Percentiles rank a stretch among this genome's conserved stretches.
phyloP scores from a whole-genome alignment of 441 rosid genomes.

The Erodium trifolium region DNA sequence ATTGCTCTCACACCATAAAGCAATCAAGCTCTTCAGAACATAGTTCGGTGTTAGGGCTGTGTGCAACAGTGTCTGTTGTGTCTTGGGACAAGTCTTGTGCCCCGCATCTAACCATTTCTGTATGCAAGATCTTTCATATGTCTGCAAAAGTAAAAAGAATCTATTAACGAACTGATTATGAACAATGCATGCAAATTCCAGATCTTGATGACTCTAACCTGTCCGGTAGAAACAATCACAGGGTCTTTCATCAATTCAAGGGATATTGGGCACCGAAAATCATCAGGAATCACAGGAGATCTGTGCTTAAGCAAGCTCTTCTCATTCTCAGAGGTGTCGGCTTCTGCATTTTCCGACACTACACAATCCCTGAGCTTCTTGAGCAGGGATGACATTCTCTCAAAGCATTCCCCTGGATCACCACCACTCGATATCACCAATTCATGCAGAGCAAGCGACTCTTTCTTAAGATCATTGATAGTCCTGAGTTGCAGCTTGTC shows the following conservation, averaged over 20 bases:
- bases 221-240: slow-evolving; percentile 99
- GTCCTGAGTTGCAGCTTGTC: slow-evolving; percentile 73
- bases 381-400: slow-evolving; percentile 61
- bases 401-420: slow-evolving; percentile 48
- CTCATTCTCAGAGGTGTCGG: slow-evolving; percentile 38
- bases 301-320: slow-evolving; percentile 48
- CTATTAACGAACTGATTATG: not conserved
- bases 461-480: slow-evolving; percentile 63
- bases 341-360: slow-evolving; percentile 45
- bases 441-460: slow-evolving; percentile 69
- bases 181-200: too few species aligned
- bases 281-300: slow-evolving; percentile 93
- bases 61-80: slow-evolving; percentile 82
- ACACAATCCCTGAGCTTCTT: slow-evolving; percentile 57
- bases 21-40: slow-evolving; percentile 78
- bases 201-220: slow-evolving; percentile 27
- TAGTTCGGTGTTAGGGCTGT: slow-evolving; percentile 82
- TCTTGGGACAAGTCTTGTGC: slow-evolving; percentile 89
- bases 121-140: slow-evolving; percentile 86
- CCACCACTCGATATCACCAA: slow-evolving; percentile 51
- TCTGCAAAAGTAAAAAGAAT: slow-evolving; percentile 38
- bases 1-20: slow-evolving; percentile 90
- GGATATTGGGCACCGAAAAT: slow-evolving; percentile 94
- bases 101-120: slow-evolving; percentile 98
- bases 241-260: slow-evolving; percentile 98